These are phyloP conservation scores for Bipolaris oryzae DNA, from an alignment of 2,329 filamentous ascomycete species.

Conservation along the genomic window DNA sequence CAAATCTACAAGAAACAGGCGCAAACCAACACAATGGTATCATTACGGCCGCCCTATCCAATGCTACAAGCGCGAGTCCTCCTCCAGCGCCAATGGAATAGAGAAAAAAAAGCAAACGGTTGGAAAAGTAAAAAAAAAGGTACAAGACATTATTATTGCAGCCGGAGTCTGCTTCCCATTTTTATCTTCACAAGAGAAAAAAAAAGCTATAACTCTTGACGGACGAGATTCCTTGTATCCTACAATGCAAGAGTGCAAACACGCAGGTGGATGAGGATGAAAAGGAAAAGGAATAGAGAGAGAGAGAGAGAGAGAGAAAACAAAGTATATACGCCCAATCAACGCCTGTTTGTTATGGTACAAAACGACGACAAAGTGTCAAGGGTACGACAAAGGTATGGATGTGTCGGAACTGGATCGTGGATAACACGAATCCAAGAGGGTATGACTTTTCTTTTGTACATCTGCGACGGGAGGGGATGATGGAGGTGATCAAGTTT, in stretches of 20 bases:
- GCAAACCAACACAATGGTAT: neutral
- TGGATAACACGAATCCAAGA: too few species aligned
- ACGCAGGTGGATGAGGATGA: neutral
- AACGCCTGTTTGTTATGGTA: constrained; percentile 9
- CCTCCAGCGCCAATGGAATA: neutral
- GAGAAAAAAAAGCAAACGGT: neutral
- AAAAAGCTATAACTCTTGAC: neutral
- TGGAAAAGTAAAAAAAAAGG: neutral
- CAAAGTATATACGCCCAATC: constrained; percentile 7
- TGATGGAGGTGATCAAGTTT: neutral
- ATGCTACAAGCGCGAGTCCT: neutral
- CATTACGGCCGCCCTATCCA: neutral
- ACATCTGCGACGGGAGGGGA: constrained; percentile 12
- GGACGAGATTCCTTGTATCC: neutral
- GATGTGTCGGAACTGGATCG: too few species aligned
- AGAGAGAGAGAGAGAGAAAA: neutral
- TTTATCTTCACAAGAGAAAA: neutral
- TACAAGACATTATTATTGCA: constrained; percentile 1
- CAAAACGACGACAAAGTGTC: constrained; percentile 2
- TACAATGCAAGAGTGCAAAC: constrained; percentile 2
- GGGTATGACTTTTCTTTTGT: neutral
- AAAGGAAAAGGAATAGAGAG: neutral
- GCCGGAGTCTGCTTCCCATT: neutral
- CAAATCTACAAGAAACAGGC: neutral
- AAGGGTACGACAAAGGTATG: neutral